These are phyloP conservation scores for Vanrija sp. DNA, from an alignment of 1,284 basidiomycete genomes.

Conservation along the genomic window DNA sequence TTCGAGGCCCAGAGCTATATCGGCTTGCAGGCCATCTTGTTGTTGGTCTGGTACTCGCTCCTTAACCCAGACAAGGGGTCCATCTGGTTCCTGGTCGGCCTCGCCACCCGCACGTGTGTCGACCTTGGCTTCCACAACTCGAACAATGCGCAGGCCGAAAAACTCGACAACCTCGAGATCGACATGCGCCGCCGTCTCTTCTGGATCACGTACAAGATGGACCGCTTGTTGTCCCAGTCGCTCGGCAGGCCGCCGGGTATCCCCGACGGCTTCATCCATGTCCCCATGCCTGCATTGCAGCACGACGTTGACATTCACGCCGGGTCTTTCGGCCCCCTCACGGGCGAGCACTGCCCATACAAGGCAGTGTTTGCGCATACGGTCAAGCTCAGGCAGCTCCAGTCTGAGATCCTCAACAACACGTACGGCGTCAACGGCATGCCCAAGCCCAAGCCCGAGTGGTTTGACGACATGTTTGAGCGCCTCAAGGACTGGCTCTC, in stretches of 20 bases:
- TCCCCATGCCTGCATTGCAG: slow-evolving; percentile 39
- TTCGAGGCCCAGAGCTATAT: slow-evolving; percentile 49
- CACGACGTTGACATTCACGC: slow-evolving; percentile 48
- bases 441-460: slow-evolving; percentile 40
- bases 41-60: slow-evolving; percentile 50
- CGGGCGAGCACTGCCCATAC: slow-evolving; percentile 45
- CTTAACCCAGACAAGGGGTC: slow-evolving; percentile 51
- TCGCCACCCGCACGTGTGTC: slow-evolving; percentile 49
- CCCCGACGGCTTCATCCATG: slow-evolving; percentile 49
- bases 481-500: slow-evolving; percentile 47
- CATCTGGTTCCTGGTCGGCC: slow-evolving; percentile 50
- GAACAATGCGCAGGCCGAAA: slow-evolving; percentile 41
- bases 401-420: slow-evolving; percentile 48
- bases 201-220: slow-evolving; percentile 51
- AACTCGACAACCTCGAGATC: slow-evolving; percentile 47
- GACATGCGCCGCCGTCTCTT: slow-evolving; percentile 50
- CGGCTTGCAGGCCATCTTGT: slow-evolving; percentile 49
- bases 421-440: slow-evolving; percentile 43
- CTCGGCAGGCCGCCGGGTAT: slow-evolving; percentile 49
- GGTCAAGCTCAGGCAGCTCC: slow-evolving; percentile 46
- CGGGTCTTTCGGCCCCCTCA: slow-evolving; percentile 30
- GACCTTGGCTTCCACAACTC: slow-evolving; percentile 51
- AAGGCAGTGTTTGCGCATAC: slow-evolving; percentile 48
- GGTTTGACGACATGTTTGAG: slow-evolving; percentile 49
- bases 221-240: slow-evolving; percentile 46